Conservation (phyloP, 257 asterid genomes). For the Ajuga chamaepitys region DNA sequence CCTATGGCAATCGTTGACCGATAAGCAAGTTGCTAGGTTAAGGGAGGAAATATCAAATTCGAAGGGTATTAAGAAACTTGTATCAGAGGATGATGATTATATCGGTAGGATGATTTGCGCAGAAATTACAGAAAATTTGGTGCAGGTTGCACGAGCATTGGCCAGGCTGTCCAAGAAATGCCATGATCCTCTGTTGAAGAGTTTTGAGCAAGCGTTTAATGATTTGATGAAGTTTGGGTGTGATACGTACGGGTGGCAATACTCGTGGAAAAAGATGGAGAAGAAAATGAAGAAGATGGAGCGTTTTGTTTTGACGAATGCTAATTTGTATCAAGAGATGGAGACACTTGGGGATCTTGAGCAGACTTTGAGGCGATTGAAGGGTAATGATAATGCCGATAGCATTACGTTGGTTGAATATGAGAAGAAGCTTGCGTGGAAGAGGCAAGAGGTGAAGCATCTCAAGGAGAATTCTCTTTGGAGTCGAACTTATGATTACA, state of each 20-base stretch:
- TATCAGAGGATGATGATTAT: conserved; percentile 64
- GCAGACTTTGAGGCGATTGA: conserved; percentile 67
- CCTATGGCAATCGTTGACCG: conserved; percentile 77
- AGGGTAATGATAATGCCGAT: conserved; percentile 43
- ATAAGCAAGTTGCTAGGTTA: conserved; percentile 57
- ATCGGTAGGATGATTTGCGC: conserved; percentile 54
- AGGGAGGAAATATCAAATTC: conserved; percentile 67
- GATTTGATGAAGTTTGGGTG: conserved; percentile 46
- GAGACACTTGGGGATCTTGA: conserved; percentile 78
- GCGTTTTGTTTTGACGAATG: conserved; percentile 35
- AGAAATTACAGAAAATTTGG: conserved; percentile 62
- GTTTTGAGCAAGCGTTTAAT: conserved; percentile 67
- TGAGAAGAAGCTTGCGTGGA: conserved; percentile 72
- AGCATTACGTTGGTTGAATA: conserved; percentile 69
- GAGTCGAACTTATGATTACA: conserved; percentile 70
- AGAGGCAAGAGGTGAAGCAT: conserved; percentile 71
- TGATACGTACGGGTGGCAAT: conserved; percentile 65
- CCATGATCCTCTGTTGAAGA: conserved; percentile 57
- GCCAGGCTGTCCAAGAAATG: conserved; percentile 70
- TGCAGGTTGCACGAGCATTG: conserved; percentile 53
- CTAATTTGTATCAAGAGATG: conserved; percentile 75
- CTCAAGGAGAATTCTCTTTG: conserved; percentile 64
- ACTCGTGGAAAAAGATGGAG: conserved; percentile 69
- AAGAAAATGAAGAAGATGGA: conserved; percentile 72
- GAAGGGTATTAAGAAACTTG: conserved; percentile 50